Evolutionary conservation across 495 filamentous ascomycete genomes (phyloP), one percentile per base, ranked within the genome.

Genomic region (Penicillium robsamsonii): DNA sequence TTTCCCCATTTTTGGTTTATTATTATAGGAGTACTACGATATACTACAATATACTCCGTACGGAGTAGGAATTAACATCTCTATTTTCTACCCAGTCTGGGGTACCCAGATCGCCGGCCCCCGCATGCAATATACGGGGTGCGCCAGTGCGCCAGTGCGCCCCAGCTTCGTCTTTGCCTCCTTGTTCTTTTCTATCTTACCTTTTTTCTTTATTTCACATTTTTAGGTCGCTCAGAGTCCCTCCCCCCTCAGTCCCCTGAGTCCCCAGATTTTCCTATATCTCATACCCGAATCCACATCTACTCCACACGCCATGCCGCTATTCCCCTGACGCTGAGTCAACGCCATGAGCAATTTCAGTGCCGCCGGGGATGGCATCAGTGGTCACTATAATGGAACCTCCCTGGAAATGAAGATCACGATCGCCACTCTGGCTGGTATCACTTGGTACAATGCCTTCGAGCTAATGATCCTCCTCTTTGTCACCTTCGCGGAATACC

Each of bases 381-480:
- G 73, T 49, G 75, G 75, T 41, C 71, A 68, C 52, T 74, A 75
- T 51, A 66, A 57, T 22, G 74, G 72, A 43, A 37, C 61, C 24
- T 66, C 63, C 42, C 53, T 76, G 49, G 69, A 62, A 12, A 65
- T 77, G 56, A 42, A 72, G 43, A 79, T 79, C 69, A 73, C 74
- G 62, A 83, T 83, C 61, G 79, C 75, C 20, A 81, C 79, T 22
- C 77, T 83, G 45, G 70, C 75, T 22, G 80, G 75, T 25, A 66
- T 84, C 46, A 76, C 79, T 29, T 80, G 77, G 73, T 84, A 81
- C 60, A 81, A 83, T 57, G 75, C 79, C 45, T 71, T 81, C 43
- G 81, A 84, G 47, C 74, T 83, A 46, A 75, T 79, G 57, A 63
- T 79, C n/a, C 75, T 79, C 22, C 75, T 82, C 56, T 82, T 81